A percentile compares a stretch with the other conserved stretches of the same genome.
phyloP scores from a whole-genome alignment of 345 rosid species.

The Ceriops tagal region DNA sequence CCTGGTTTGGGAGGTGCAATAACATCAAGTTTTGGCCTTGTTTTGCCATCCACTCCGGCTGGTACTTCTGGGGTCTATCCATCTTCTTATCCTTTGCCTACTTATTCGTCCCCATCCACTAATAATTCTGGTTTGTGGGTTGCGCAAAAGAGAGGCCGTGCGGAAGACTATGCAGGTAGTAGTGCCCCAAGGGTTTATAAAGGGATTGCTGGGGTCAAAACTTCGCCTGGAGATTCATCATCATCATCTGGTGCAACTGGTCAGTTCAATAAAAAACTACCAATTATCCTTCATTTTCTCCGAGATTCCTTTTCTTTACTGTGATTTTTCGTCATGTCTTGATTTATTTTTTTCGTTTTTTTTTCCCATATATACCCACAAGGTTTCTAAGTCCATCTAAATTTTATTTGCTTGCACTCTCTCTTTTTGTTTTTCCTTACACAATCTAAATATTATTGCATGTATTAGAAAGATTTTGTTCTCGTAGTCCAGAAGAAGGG shows the following conservation, averaged over 20 bases:
- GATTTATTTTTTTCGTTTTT: background rate
- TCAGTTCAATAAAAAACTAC: background rate
- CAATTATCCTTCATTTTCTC: background rate
- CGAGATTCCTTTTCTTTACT: background rate
- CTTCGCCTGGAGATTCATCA: constrained; percentile 30
- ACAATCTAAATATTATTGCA: constrained; percentile 13
- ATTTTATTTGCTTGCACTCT: no score
- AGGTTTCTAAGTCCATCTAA: no score
- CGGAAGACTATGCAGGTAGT: constrained; percentile 18
- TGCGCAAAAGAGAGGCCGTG: constrained; percentile 41
- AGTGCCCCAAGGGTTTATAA: constrained; percentile 28
- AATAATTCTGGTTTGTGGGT: constrained; percentile 26
- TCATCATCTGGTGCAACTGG: constrained; percentile 36
- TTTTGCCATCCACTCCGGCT: constrained; percentile 6
- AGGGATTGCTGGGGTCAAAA: constrained; percentile 21
- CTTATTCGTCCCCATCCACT: constrained; percentile 16
- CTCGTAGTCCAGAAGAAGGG: background rate
- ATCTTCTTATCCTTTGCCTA: constrained; percentile 24
- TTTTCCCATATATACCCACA: background rate
- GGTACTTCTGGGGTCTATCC: background rate
- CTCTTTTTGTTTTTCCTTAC: no score
- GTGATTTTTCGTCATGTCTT: background rate
- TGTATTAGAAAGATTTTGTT: background rate
- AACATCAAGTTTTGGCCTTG: constrained; percentile 15
- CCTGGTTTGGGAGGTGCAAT: constrained; percentile 7